Conservation (phyloP, 768 basidiomycete species). For the Collybiopsis confluens region DNA sequence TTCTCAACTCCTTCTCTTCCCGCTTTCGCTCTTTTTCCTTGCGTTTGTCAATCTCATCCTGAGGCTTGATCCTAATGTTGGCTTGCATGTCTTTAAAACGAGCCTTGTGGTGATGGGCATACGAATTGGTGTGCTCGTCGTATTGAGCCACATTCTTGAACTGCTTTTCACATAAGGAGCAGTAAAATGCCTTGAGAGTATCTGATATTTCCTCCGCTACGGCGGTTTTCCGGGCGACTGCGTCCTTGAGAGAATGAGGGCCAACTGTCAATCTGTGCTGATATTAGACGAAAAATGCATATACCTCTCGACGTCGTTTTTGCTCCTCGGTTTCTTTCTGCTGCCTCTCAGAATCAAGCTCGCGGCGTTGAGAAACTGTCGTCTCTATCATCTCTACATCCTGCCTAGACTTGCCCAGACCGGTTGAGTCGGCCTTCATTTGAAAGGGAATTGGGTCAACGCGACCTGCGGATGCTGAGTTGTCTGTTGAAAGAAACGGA, state of each 20-base stretch:
- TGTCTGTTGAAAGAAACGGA: background rate
- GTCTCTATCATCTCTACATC: constrained; percentile 83
- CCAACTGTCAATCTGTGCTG: background rate
- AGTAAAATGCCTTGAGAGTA: constrained; percentile 74
- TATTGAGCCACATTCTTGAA: constrained; percentile 84
- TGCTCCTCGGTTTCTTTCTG: constrained; percentile 78
- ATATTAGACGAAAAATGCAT: constrained; percentile 10
- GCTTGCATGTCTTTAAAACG: constrained; percentile 81
- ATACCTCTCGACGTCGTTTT: constrained; percentile 70
- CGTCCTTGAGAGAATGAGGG: constrained; percentile 37
- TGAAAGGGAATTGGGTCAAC: constrained; percentile 82
- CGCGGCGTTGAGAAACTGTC: constrained; percentile 78
- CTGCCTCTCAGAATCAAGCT: constrained; percentile 76
- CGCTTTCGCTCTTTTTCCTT: constrained; percentile 84
- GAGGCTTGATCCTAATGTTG: constrained; percentile 58
- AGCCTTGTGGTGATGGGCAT: constrained; percentile 82
- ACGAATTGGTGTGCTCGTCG: constrained; percentile 87
- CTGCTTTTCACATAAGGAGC: constrained; percentile 81
- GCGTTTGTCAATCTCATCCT: constrained; percentile 66
- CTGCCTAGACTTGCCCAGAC: constrained; percentile 74
- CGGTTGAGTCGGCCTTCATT: constrained; percentile 72
- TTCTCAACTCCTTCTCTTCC: constrained; percentile 81
- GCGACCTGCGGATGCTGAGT: constrained; percentile 45
- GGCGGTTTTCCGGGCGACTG: constrained; percentile 60
- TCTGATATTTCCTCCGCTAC: constrained; percentile 53